These are phyloP conservation scores for Fusarium ramigenum DNA, from an alignment of 2,329 filamentous ascomycete genomes.

Conservation along the genomic window DNA sequence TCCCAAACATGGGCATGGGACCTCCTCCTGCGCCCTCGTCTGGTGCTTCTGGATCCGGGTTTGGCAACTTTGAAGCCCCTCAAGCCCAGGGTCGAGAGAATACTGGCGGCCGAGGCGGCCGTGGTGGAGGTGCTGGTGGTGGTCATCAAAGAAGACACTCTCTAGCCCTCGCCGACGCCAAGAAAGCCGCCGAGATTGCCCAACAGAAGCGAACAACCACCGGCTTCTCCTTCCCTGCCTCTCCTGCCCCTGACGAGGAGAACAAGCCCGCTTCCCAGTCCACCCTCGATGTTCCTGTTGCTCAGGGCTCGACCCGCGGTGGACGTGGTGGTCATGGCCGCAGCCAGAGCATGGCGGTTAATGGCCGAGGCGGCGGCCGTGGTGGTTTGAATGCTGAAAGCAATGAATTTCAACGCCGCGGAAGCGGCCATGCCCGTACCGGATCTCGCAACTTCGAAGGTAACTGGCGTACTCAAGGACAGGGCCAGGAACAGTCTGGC, in stretches of 20 bases:
- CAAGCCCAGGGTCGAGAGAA: constrained; percentile 49
- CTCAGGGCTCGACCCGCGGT: constrained; percentile 59
- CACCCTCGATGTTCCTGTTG: constrained; percentile 47
- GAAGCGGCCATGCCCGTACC: constrained; percentile 82
- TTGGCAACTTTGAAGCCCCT: constrained; percentile 80
- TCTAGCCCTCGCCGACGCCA: constrained; percentile 91
- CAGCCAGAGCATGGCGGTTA: constrained; percentile 91
- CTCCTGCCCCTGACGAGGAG: constrained; percentile 65
- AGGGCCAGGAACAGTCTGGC: constrained; percentile 67
- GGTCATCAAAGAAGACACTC: constrained; percentile 96
- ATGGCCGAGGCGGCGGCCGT: constrained; percentile 75
- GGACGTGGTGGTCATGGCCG: constrained; percentile 72
- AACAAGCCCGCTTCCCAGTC: constrained; percentile 48
- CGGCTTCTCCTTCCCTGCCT: constrained; percentile 90
- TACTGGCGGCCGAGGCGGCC: constrained; percentile 70
- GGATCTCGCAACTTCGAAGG: constrained; percentile 95
- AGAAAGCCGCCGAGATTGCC: constrained; percentile 95
- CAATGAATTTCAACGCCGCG: constrained; percentile 77
- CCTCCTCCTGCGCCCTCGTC: constrained; percentile 91
- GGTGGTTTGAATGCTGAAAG: constrained; percentile 67
- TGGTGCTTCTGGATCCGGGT: constrained; percentile 80
- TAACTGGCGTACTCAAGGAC: constrained; percentile 89
- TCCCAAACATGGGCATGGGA: constrained; percentile 91
- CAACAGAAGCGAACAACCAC: constrained; percentile 96
- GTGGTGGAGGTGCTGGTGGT: constrained; percentile 71